Evolutionary conservation across 2,329 filamentous ascomycete species (phyloP).

Genomic region (Allantophomopsis lycopodina): DNA sequence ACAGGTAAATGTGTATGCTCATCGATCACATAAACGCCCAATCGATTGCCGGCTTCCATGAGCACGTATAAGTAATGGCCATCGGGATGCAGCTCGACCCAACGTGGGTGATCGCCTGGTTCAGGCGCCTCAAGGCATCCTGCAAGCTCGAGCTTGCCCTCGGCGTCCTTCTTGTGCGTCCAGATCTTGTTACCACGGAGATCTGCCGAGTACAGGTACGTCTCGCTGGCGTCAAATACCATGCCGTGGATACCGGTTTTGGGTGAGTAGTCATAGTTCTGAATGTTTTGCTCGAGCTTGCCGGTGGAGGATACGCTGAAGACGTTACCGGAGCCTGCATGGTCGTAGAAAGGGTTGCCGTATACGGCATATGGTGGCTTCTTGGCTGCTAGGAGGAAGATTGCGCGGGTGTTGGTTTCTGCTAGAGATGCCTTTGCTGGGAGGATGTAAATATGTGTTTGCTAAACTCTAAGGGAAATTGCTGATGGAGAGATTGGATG

Average conservation of each 20-base stretch:
- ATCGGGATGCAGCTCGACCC: conserved; percentile 72
- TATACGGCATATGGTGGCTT: conserved; percentile 73
- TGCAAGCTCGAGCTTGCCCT: conserved; percentile 52
- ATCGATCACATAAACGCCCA: conserved; percentile 74
- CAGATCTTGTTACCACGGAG: conserved; percentile 69
- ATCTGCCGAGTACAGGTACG: conserved; percentile 68
- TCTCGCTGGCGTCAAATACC: conserved; percentile 64
- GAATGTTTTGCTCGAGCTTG: conserved; percentile 47
- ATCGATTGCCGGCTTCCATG: conserved; percentile 79
- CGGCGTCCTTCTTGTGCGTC: conserved; percentile 62
- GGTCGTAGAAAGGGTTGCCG: conserved; percentile 80
- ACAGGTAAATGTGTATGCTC: conserved; percentile 58
- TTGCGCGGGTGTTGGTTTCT: conserved; percentile 73
- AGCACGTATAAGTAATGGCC: conserved; percentile 72
- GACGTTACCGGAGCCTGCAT: conserved; percentile 71
- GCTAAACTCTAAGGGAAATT: too few relatives aligned
- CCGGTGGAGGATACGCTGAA: conserved; percentile 47
- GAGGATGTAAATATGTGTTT: conserved; percentile 2
- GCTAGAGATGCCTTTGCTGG: conserved; percentile 48
- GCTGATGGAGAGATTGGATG: not conserved
- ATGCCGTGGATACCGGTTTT: conserved; percentile 68
- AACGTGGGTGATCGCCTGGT: conserved; percentile 66
- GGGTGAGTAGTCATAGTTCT: conserved; percentile 60
- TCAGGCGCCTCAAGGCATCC: conserved; percentile 61
- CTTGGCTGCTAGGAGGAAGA: conserved; percentile 72